Percentiles rank a stretch among this genome's conserved stretches.
phyloP scores from a whole-genome alignment of 1,284 basidiomycete genomes.

The Xerocomus minutiporus region DNA sequence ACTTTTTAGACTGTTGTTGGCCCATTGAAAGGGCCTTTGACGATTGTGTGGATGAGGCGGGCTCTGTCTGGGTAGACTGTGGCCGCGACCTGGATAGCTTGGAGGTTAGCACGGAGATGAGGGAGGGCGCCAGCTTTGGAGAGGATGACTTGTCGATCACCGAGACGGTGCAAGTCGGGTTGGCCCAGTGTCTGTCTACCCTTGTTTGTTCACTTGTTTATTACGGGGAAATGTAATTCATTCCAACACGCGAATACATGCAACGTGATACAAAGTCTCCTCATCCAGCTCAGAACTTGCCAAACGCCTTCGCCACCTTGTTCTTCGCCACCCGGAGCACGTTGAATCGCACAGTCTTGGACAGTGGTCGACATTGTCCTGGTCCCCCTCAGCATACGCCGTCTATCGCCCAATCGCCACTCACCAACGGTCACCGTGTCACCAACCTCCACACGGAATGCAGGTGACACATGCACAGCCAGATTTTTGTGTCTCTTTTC shows the following conservation, averaged over 20 bases:
- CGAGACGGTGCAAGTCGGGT: constrained; percentile 26
- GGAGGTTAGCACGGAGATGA: constrained; percentile 69
- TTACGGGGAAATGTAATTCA: constrained; percentile 27
- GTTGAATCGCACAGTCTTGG: constrained; percentile 99
- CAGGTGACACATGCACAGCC: constrained; percentile 94
- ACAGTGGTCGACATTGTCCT: constrained; percentile 98
- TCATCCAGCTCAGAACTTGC: constrained; percentile 74
- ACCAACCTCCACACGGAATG: constrained; percentile 94
- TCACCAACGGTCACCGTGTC: constrained; percentile 94
- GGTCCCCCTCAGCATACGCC: constrained; percentile 1
- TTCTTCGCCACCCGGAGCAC: constrained; percentile 88
- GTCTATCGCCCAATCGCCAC: constrained; percentile 32
- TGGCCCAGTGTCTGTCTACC: constrained; percentile 18
- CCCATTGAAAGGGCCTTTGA: constrained; percentile 54
- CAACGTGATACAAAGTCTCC: constrained; percentile 19
- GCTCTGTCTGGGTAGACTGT: constrained; percentile 55
- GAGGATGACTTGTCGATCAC: constrained; percentile 32
- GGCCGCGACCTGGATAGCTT: constrained; percentile 64
- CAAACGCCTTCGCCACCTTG: constrained; percentile 89
- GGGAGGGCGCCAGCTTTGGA: constrained; percentile 71
- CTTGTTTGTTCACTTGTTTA: constrained; percentile 36
- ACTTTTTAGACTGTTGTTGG: constrained; percentile 75
- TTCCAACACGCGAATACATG: constrained; percentile 31
- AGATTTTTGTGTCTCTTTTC: constrained; percentile 99
- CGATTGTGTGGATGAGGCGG: constrained; percentile 28